Evolutionary conservation across 352 stramenopile species (phyloP), one percentile per base, ranked within the genome.

Genomic region (Pythium grandisporangium): DNA sequence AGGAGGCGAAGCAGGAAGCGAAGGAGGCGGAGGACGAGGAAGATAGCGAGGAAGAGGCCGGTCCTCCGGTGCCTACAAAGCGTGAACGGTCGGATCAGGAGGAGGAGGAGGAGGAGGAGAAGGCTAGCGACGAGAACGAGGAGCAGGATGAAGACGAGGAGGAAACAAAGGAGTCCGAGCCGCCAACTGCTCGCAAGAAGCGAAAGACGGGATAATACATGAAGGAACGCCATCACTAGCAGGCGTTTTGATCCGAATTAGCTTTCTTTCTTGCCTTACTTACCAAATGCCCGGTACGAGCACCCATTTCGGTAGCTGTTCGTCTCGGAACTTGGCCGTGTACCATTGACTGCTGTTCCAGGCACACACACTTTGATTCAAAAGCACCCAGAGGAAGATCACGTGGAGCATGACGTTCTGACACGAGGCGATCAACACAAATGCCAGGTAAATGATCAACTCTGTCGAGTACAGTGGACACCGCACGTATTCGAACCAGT

Each of bases 381-480:
- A 34, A 23, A 70, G 17, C 14, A 88, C 75, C 75, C 75, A 88
- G 1, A 45, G 30, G 23, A 62, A 65, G 14, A 80, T 41, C 23
- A 79, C 40, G 39, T 74, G 70, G 7, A 76, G 45, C 48, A 70
- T 81, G 0, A 27, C 27, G 27, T 63, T 73, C 7, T 21, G 48
- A 2, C 68, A 48, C 2, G 61, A 66, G 19, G 53, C 64, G 12
- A 82, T 32, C 12, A 83, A 24, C 11, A 64, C 27, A n/a, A 84
- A 73, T 1, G 45, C 55, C 7, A 65, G 32, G 41, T 89, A 89
- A 14, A 89, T 59, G 34, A 83, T 61, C 25, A 84, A 53, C 30
- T 89, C 75, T 7, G 71, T 48, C 24, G 70, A 57, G 51, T 85
- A 85, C 8, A 84, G 62, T 6, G 75, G 71, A 46, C 67, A 79